Evolutionary conservation across 2,329 filamentous ascomycete species (phyloP), one percentile per base, ranked within the genome.

Genomic region (Ophiostoma montium): DNA sequence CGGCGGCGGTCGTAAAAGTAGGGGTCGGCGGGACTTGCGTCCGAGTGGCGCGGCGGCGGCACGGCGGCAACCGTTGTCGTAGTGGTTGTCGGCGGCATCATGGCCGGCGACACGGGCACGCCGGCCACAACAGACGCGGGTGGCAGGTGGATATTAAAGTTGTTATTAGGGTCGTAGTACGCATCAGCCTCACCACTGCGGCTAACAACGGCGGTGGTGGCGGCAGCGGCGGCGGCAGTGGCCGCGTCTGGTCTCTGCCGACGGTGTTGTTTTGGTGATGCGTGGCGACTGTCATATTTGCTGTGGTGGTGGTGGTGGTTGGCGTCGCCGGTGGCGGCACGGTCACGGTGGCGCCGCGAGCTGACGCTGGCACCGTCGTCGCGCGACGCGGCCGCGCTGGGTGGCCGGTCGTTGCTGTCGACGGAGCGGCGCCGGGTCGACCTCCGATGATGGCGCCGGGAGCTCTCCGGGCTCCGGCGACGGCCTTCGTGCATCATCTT

Each of bases 401-500:
- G 42, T 30, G 30, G 16, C 10, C 42, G 42, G 27, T 32, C 42
- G 11, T 10, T 13, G 23, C 23, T 27, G 16, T 67, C 67, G 60
- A 62, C 62, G 48, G 67, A 68, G 57, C 65, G 62, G 51, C 65
- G 62, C 42, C 65, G 62, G 50, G 53, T 16, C 52, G 71, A 61
- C 39, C 39, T 42, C 23, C 39, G 39, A 30, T 42, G 39, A 30
- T 42, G 39, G 39, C 73, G 70, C 61, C 70, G 67, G 60, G 68
- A 69, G 66, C 69, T 69, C 57, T 76, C 74, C 50, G 70, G 71
- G 65, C 73, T 76, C 66, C 73, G 70, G 59, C 70, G 71, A 62
- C 72, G 72, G 63, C 68, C 65, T 60, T 71, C 68, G 66, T 70
- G 67, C 71, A 75, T 71, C 71, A 72, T 76, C 30, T 21, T 46